Evolutionary conservation across 305 asterid genomes (phyloP).

Genomic region (Nicotiana rustica): DNA sequence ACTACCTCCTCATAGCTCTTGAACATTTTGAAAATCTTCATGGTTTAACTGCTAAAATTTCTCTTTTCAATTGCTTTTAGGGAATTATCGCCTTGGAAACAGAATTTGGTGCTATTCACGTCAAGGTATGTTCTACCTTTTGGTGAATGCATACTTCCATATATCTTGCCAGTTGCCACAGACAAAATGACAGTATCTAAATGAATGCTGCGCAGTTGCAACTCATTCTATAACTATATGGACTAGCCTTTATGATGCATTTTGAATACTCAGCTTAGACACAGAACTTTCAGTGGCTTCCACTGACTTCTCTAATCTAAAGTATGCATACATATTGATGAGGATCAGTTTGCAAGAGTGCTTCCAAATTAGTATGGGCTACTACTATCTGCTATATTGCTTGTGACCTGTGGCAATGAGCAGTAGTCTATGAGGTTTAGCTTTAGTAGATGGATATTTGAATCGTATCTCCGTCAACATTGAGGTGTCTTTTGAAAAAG

Average conservation of each 20-base stretch:
- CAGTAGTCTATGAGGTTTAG: background rate
- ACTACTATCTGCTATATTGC: too few relatives aligned
- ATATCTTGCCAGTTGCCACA: constrained; percentile 28
- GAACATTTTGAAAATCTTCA: background rate
- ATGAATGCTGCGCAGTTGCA: background rate
- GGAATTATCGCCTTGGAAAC: constrained; percentile 37
- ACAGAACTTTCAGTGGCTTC: too few relatives aligned
- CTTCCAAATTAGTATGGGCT: too few relatives aligned
- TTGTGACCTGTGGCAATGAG: background rate
- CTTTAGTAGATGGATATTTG: background rate
- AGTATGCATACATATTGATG: too few relatives aligned
- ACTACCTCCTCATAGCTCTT: background rate
- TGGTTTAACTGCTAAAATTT: background rate
- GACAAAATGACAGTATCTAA: background rate
- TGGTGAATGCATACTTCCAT: constrained; percentile 9
- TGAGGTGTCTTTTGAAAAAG: constrained; percentile 1
- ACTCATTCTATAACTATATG: background rate
- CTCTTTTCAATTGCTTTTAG: constrained; percentile 8
- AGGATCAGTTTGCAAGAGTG: too few relatives aligned
- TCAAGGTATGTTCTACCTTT: constrained; percentile 33
- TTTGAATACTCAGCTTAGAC: background rate
- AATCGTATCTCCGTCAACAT: background rate
- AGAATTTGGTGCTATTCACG: constrained; percentile 33
- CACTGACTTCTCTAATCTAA: too few relatives aligned
- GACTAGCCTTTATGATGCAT: background rate